Evolutionary conservation across 2,329 filamentous ascomycete genomes (phyloP).

Genomic region (Aspergillus sp.): DNA sequence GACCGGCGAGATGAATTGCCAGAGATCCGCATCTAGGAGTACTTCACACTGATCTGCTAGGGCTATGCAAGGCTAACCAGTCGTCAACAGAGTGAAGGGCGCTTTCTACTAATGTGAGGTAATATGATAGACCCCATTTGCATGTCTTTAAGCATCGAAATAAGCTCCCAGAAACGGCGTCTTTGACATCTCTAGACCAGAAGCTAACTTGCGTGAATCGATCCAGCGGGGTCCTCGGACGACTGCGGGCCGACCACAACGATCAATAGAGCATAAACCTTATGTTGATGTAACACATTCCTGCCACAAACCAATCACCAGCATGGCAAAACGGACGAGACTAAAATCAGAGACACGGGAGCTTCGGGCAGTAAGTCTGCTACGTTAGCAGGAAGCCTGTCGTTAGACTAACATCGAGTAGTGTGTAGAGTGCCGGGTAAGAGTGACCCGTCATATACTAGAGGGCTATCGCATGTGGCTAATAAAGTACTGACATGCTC

Average conservation of each 20-base stretch:
- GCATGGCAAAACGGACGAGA: not conserved
- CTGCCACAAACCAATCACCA: not conserved
- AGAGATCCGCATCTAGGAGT: too few relatives aligned
- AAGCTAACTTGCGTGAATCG: not conserved
- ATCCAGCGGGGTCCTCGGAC: not conserved
- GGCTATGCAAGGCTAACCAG: too few relatives aligned
- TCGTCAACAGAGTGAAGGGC: too few relatives aligned
- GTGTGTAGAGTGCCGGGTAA: constrained; percentile 18
- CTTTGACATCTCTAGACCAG: too few relatives aligned
- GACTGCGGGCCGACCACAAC: not conserved
- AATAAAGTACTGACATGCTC: not conserved
- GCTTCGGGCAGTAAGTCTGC: constrained; percentile 33
- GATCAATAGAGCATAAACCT: not conserved
- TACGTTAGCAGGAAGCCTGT: constrained; percentile 15
- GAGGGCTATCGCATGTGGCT: not conserved
- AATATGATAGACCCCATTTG: too few relatives aligned
- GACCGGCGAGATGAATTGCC: too few relatives aligned
- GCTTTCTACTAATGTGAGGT: too few relatives aligned
- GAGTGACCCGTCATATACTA: not conserved
- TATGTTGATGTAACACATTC: not conserved
- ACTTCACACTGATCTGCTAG: too few relatives aligned
- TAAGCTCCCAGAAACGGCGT: too few relatives aligned
- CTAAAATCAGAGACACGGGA: not conserved
- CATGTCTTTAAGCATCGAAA: not conserved
- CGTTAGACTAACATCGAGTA: not conserved